These are phyloP conservation scores for Sphagnurus paluster DNA, from an alignment of 1,284 basidiomycete genomes.

Conservation along the genomic window DNA sequence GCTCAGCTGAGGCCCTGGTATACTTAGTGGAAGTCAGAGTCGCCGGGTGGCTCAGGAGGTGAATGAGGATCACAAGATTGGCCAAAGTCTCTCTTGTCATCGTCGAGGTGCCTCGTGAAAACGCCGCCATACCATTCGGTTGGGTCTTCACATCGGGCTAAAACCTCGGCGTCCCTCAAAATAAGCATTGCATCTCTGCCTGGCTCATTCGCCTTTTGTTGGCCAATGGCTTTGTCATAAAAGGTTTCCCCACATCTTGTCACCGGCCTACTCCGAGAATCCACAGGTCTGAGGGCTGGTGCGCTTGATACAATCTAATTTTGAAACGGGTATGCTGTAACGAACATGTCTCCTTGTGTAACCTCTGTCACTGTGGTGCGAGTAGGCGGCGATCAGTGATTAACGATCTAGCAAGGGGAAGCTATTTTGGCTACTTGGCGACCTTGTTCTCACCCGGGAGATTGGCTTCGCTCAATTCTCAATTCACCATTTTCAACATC, in stretches of 20 bases:
- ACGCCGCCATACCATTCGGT: conserved; percentile 4
- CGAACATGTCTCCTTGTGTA: conserved; percentile 3
- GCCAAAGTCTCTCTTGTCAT: conserved; percentile 14
- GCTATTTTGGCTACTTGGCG: not conserved
- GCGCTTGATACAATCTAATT: conserved; percentile 5
- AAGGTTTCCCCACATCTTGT: no score
- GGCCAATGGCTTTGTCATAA: no score
- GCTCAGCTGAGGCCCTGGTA: conserved; percentile 2
- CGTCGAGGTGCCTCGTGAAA: conserved; percentile 16
- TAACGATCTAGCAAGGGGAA: conserved; percentile 5
- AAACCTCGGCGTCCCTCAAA: conserved; percentile 5
- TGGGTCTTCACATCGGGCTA: conserved; percentile 4
- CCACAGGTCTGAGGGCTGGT: conserved; percentile 6
- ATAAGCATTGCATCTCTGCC: conserved; percentile 12
- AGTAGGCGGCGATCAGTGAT: conserved; percentile 4
- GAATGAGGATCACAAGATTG: no score
- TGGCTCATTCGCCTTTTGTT: not conserved
- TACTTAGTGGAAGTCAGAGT: no score
- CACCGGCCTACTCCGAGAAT: conserved; percentile 14
- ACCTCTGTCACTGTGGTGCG: not conserved
- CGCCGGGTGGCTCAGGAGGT: no score
- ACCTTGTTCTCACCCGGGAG: conserved; percentile 4
- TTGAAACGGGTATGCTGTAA: conserved; percentile 5
- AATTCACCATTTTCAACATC: conserved; percentile 4
- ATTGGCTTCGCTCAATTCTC: conserved; percentile 10